phyloP scores from a whole-genome alignment of 2,329 filamentous ascomycete species.

The Cladosporium sp. region DNA sequence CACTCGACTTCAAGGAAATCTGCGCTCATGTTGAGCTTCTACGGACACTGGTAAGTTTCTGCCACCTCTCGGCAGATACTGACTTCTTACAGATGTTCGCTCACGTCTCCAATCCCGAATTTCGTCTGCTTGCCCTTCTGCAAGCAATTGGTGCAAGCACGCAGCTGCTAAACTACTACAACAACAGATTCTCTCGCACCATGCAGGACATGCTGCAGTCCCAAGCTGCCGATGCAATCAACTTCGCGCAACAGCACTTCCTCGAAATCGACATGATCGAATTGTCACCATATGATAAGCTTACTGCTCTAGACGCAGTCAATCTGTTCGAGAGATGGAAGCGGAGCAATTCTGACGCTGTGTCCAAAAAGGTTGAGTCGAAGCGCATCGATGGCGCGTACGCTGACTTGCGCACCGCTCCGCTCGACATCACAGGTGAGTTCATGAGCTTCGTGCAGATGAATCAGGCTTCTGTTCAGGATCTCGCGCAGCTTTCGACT shows the following conservation, averaged over 20 bases:
- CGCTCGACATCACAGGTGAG: neutral
- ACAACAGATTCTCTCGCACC: neutral
- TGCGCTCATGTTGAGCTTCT: conserved; percentile 20
- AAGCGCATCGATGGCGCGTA: neutral
- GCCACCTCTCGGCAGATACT: neutral
- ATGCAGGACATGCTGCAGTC: neutral
- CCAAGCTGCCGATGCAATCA: neutral
- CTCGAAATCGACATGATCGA: too few species aligned
- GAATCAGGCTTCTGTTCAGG: neutral
- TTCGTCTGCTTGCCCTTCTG: neutral
- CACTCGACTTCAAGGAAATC: conserved; percentile 22
- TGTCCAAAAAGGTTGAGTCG: neutral
- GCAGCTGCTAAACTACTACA: neutral
- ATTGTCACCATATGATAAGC: too few species aligned
- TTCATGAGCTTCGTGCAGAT: neutral
- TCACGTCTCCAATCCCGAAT: neutral
- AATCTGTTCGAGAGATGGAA: neutral
- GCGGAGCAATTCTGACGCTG: neutral
- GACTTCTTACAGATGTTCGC: conserved; percentile 6
- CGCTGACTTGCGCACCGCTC: neutral
- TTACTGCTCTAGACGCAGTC: neutral
- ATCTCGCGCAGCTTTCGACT: neutral
- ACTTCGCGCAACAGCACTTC: too few species aligned
- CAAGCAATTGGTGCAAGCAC: neutral
- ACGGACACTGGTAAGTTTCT: conserved; percentile 13